Evolutionary conservation across 2,329 filamentous ascomycete genomes (phyloP).

Genomic region (Cryphonectria carpinicola): DNA sequence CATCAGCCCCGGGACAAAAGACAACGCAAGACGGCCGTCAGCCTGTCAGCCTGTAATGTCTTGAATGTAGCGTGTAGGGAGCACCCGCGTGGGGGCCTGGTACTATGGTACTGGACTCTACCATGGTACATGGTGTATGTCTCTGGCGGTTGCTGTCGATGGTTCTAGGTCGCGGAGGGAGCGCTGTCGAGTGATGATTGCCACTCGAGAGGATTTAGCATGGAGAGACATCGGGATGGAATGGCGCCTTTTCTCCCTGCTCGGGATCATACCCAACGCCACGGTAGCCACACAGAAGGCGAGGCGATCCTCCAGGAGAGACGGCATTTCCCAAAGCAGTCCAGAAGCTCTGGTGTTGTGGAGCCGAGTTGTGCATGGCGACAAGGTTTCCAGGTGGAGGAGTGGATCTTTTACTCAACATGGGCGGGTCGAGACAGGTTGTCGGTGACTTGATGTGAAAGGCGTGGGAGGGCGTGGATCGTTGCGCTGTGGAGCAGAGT

Average conservation of each 20-base stretch:
- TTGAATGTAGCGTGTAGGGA: background rate
- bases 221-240: background rate
- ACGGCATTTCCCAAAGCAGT: constrained; percentile 13
- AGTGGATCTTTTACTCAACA: constrained; percentile 6
- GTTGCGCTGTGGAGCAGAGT: constrained; percentile 4
- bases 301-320: constrained; percentile 4
- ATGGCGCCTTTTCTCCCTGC: constrained; percentile 6
- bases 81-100: background rate
- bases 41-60: background rate
- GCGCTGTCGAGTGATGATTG: background rate
- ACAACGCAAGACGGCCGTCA: background rate
- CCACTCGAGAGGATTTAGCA: background rate
- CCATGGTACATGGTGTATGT: no score
- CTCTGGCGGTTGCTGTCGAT: background rate
- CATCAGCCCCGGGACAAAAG: background rate
- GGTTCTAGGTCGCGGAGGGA: background rate
- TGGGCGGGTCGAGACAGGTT: constrained; percentile 3
- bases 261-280: constrained; percentile 8
- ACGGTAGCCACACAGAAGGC: constrained; percentile 8
- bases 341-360: constrained; percentile 1
- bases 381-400: constrained; percentile 11
- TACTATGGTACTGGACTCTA: background rate
- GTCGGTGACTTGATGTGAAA: constrained; percentile 7
- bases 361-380: constrained; percentile 13
- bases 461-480: background rate